Conservation (phyloP, 1,284 basidiomycete species). For the Malassezia nana region DNA sequence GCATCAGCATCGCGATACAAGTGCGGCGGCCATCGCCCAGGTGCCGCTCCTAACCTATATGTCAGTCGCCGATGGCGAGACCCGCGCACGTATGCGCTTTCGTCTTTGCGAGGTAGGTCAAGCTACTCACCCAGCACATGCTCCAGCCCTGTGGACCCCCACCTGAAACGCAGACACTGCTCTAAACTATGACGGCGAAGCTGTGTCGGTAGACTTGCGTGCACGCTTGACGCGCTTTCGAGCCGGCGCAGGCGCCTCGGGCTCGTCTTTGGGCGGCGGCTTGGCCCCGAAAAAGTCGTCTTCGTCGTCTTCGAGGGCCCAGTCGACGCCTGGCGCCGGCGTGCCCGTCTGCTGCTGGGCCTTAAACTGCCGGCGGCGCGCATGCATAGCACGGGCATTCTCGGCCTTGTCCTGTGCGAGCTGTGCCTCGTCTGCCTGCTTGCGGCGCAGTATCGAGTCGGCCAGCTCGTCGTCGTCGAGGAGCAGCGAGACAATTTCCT, state of each 20-base stretch:
- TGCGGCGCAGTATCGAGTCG: slow-evolving; percentile 45
- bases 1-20: slow-evolving; percentile 90
- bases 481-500: slow-evolving; percentile 90
- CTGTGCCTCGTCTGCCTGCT: slow-evolving; percentile 46
- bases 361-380: slow-evolving; percentile 33
- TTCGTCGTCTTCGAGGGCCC: slow-evolving; percentile 46
- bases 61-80: slow-evolving; percentile 84
- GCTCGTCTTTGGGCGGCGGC: slow-evolving; percentile 26
- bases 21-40: slow-evolving; percentile 83
- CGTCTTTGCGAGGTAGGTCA: slow-evolving; percentile 81
- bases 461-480: slow-evolving; percentile 74
- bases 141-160: slow-evolving; percentile 95
- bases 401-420: slow-evolving; percentile 43
- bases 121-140: slow-evolving; percentile 63
- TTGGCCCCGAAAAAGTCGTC: slow-evolving; percentile 45
- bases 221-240: slow-evolving; percentile 15
- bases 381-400: slow-evolving; percentile 37
- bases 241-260: slow-evolving; percentile 24
- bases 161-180: slow-evolving; percentile 55
- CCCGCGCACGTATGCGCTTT: slow-evolving; percentile 77
- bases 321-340: slow-evolving; percentile 20
- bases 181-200: not conserved
- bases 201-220: slow-evolving; percentile 1
- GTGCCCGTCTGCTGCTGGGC: slow-evolving; percentile 22
- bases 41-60: slow-evolving; percentile 73